Evolutionary conservation across 306 rosid species (phyloP).

Genomic region (Clitoria ternatea): DNA sequence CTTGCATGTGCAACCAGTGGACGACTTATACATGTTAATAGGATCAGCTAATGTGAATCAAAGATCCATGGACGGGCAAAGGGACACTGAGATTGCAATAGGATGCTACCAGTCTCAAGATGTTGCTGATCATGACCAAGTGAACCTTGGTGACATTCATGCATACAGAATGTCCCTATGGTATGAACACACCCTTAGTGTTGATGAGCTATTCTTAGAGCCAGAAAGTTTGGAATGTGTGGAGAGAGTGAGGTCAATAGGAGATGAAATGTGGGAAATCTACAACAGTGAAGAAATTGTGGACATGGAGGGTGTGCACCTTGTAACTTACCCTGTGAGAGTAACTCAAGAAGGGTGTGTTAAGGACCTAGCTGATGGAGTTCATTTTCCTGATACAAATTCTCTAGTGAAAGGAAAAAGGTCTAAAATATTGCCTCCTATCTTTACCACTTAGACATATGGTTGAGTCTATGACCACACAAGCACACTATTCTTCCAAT

Average conservation of each 20-base stretch:
- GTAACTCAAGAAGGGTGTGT: slow-evolving; percentile 52
- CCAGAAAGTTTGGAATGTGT: slow-evolving; percentile 45
- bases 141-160: slow-evolving; percentile 39
- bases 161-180: slow-evolving; percentile 70
- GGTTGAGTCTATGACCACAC: neutral
- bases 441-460: slow-evolving; percentile 48
- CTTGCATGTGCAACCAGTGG: slow-evolving; percentile 51
- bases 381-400: slow-evolving; percentile 69
- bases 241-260: slow-evolving; percentile 41
- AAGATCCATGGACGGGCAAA: slow-evolving; percentile 87
- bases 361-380: slow-evolving; percentile 39
- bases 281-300: slow-evolving; percentile 50
- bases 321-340: slow-evolving; percentile 56
- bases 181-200: slow-evolving; percentile 67
- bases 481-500: neutral
- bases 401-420: slow-evolving; percentile 55
- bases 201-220: slow-evolving; percentile 31
- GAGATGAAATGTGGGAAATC: slow-evolving; percentile 58
- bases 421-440: slow-evolving; percentile 47
- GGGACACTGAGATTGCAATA: slow-evolving; percentile 91
- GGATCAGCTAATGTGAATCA: slow-evolving; percentile 97
- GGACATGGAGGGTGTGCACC: slow-evolving; percentile 83
- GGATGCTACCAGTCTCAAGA: slow-evolving; percentile 66
- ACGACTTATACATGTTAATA: slow-evolving; percentile 74
- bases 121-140: slow-evolving; percentile 14